Evolutionary conservation across 2,329 filamentous ascomycete genomes (phyloP).

Genomic region (Trichoderma endophyticum): DNA sequence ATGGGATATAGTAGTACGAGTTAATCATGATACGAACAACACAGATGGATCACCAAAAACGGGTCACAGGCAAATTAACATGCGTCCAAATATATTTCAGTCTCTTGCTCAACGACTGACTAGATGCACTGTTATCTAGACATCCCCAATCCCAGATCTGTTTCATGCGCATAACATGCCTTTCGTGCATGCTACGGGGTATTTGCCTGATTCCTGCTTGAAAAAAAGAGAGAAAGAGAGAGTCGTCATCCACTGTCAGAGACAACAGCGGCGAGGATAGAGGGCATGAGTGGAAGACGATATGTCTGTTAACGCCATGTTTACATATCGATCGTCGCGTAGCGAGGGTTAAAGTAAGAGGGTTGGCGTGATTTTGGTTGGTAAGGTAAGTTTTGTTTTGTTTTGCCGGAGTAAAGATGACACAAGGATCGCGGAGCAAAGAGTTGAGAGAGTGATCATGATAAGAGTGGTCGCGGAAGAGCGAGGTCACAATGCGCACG

Average conservation of each 20-base stretch:
- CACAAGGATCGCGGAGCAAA: slow-evolving; percentile 25
- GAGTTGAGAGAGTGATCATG: slow-evolving; percentile 28
- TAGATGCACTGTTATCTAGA: slow-evolving; percentile 26
- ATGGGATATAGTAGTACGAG: not conserved
- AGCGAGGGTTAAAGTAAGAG: slow-evolving; percentile 7
- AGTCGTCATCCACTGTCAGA: slow-evolving; percentile 22
- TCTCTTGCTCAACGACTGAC: slow-evolving; percentile 25
- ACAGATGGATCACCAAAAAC: not conserved
- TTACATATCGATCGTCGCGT: slow-evolving; percentile 21
- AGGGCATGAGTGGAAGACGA: slow-evolving; percentile 15
- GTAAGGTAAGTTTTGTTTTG: not conserved
- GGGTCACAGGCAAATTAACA: not conserved
- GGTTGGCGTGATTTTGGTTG: slow-evolving; percentile 3
- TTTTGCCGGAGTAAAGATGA: slow-evolving; percentile 13
- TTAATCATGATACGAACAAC: not conserved
- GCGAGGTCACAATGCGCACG: not conserved
- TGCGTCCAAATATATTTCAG: slow-evolving; percentile 22
- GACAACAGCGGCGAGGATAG: slow-evolving; percentile 19
- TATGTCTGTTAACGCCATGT: slow-evolving; percentile 19
- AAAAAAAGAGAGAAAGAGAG: slow-evolving; percentile 15
- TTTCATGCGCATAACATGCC: slow-evolving; percentile 14
- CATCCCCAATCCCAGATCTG: slow-evolving; percentile 20
- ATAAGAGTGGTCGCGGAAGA: slow-evolving; percentile 22
- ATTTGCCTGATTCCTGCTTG: slow-evolving; percentile 20
- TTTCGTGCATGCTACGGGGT: slow-evolving; percentile 24